Evolutionary conservation across 306 rosid species (phyloP).

Genomic region (Sicyos edulis): DNA sequence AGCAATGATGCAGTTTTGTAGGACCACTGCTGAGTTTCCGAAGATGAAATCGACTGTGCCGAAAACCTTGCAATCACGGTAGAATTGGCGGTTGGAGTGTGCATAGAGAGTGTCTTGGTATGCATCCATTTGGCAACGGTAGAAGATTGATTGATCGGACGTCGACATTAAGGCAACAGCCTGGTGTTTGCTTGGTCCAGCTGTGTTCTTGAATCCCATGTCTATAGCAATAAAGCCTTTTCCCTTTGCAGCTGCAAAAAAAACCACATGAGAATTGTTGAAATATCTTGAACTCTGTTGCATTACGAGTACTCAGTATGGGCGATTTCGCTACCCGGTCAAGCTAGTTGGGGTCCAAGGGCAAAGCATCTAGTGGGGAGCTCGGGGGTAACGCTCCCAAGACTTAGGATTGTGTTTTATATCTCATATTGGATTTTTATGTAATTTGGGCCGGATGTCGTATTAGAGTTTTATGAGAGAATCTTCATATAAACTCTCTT

Average conservation of each 20-base stretch:
- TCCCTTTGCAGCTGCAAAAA: slow-evolving; percentile 52
- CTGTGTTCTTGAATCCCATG: slow-evolving; percentile 61
- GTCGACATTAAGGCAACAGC: slow-evolving; percentile 69
- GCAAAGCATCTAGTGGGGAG: too few relatives aligned
- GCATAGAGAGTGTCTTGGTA: slow-evolving; percentile 66
- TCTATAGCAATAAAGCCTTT: slow-evolving; percentile 53
- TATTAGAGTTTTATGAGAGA: too few relatives aligned
- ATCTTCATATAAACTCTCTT: too few relatives aligned
- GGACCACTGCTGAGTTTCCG: slow-evolving; percentile 57
- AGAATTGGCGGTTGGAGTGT: slow-evolving; percentile 58
- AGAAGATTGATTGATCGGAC: slow-evolving; percentile 53
- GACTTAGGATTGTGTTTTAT: too few relatives aligned
- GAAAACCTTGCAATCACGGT: slow-evolving; percentile 50
- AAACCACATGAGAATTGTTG: neutral
- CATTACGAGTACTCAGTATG: too few relatives aligned
- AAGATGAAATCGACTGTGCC: slow-evolving; percentile 83
- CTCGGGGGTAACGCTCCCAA: too few relatives aligned
- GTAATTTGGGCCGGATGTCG: too few relatives aligned
- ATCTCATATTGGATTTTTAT: too few relatives aligned
- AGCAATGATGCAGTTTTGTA: slow-evolving; percentile 52
- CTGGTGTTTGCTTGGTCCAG: slow-evolving; percentile 65
- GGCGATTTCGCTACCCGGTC: too few relatives aligned
- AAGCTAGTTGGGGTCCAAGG: too few relatives aligned
- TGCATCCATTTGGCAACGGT: slow-evolving; percentile 52
- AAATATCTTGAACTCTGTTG: too few relatives aligned